Percentiles rank a stretch among this genome's conserved stretches.
Conservation (phyloP, 352 stramenopile genomes). For the Saprolegnia parasitica region DNA sequence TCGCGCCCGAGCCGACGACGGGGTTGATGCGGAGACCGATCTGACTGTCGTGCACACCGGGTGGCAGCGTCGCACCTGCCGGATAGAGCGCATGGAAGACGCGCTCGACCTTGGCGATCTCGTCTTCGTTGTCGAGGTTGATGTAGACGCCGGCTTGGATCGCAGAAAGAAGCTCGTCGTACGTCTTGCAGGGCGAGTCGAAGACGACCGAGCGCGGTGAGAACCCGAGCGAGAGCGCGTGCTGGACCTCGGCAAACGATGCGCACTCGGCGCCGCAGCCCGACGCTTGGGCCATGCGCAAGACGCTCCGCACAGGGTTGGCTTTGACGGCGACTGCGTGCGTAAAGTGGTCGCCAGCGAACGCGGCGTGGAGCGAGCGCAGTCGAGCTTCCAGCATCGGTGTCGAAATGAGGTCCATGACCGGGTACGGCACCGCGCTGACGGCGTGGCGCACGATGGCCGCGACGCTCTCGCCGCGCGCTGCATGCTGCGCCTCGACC, state of each 20-base stretch:
- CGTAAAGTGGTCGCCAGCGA: slow-evolving; percentile 62
- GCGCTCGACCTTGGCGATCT: slow-evolving; percentile 69
- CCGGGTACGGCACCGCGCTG: slow-evolving; percentile 47
- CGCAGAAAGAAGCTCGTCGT: slow-evolving; percentile 71
- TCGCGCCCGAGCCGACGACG: slow-evolving; percentile 82
- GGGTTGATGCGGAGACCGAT: slow-evolving; percentile 91
- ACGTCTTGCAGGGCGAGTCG: slow-evolving; percentile 91
- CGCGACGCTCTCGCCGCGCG: slow-evolving; percentile 36
- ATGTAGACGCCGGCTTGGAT: slow-evolving; percentile 78
- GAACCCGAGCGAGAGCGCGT: slow-evolving; percentile 70
- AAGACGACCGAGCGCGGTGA: slow-evolving; percentile 77
- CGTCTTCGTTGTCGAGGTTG: slow-evolving; percentile 90
- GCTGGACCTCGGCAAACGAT: slow-evolving; percentile 75
- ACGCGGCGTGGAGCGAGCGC: slow-evolving; percentile 45
- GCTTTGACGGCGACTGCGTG: slow-evolving; percentile 76
- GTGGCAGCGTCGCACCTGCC: slow-evolving; percentile 33
- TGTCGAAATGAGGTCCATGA: slow-evolving; percentile 60
- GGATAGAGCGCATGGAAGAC: slow-evolving; percentile 45
- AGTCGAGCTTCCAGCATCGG: slow-evolving; percentile 58
- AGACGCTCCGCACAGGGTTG: slow-evolving; percentile 64
- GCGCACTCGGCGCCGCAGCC: slow-evolving; percentile 78
- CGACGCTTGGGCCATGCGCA: slow-evolving; percentile 44
- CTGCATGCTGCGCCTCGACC: slow-evolving; percentile 33
- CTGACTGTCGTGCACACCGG: slow-evolving; percentile 37
- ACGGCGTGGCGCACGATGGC: slow-evolving; percentile 49